Conservation (phyloP, 176 grass and related monocot genomes). For the Chrysopogon serrulatus region DNA sequence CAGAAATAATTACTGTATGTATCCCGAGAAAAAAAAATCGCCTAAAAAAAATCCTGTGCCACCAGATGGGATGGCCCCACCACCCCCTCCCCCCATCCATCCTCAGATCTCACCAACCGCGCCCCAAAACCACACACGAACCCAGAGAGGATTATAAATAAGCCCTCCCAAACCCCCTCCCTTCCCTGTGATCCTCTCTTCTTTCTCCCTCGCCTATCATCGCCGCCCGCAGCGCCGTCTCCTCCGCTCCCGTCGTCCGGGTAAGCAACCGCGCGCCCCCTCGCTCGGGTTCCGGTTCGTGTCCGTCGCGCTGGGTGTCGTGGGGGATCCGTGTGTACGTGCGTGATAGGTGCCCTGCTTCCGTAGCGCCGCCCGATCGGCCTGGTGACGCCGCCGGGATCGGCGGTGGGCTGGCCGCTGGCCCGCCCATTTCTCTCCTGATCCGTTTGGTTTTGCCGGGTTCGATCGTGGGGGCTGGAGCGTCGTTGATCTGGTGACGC, state of each 20-base stretch:
- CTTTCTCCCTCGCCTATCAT: neutral
- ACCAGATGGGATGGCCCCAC: neutral
- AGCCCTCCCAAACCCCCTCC: constrained; percentile 1
- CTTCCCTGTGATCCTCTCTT: neutral
- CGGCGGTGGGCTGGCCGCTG: neutral
- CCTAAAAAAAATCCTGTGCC: neutral
- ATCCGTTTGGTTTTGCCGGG: neutral
- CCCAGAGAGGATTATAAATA: constrained; percentile 11
- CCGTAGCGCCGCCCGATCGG: neutral
- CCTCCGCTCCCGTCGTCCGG: neutral
- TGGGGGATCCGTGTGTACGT: neutral
- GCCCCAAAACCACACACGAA: neutral
- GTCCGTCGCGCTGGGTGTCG: neutral
- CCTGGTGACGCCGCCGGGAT: neutral
- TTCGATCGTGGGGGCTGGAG: too few species aligned
- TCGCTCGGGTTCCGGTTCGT: neutral
- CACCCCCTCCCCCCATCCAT: neutral
- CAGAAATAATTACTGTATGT: too few species aligned
- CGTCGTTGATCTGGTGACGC: neutral
- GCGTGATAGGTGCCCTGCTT: neutral
- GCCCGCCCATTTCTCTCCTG: neutral
- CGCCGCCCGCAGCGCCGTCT: neutral
- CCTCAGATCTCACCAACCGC: constrained; percentile 36
- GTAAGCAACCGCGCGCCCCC: neutral
- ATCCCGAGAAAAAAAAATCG: neutral